These are phyloP conservation scores for Euptelea pleiosperma DNA, from an alignment of 164 flowering plant species.

Conservation along the genomic window DNA sequence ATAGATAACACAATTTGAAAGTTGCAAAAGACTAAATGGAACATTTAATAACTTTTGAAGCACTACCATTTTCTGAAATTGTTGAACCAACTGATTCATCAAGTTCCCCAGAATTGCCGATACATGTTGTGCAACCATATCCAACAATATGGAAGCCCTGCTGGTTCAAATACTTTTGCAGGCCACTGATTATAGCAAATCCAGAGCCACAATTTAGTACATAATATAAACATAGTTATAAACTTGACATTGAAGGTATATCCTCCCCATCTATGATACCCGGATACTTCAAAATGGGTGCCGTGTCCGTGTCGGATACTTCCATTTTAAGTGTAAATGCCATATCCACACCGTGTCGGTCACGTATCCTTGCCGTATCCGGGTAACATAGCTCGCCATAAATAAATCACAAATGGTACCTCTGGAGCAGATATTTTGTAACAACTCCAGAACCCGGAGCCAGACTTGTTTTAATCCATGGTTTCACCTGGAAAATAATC, in stretches of 20 bases:
- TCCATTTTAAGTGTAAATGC: no score
- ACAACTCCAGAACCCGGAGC: slow-evolving; percentile 94
- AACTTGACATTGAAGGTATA: not conserved
- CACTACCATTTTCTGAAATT: slow-evolving; percentile 69
- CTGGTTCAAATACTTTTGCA: slow-evolving; percentile 68
- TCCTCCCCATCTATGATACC: no score
- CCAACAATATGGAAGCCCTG: slow-evolving; percentile 82
- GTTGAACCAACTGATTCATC: slow-evolving; percentile 73
- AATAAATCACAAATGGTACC: slow-evolving; percentile 32
- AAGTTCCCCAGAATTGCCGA: slow-evolving; percentile 85
- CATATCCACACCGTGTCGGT: no score
- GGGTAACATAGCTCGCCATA: no score
- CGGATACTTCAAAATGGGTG: no score
- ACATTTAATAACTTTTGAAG: not conserved
- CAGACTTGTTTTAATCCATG: slow-evolving; percentile 91
- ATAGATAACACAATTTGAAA: not conserved
- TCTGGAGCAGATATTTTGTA: slow-evolving; percentile 73
- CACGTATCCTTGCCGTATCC: no score
- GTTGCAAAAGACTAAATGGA: slow-evolving; percentile 2
- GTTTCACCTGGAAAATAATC: slow-evolving; percentile 56
- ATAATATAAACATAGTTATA: not conserved
- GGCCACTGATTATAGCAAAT: slow-evolving; percentile 50
- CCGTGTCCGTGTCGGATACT: no score
- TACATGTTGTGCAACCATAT: slow-evolving; percentile 90
- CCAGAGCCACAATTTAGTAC: slow-evolving; percentile 7